Conservation (phyloP, 1,284 basidiomycete genomes). For the Ustilago loliicola region DNA sequence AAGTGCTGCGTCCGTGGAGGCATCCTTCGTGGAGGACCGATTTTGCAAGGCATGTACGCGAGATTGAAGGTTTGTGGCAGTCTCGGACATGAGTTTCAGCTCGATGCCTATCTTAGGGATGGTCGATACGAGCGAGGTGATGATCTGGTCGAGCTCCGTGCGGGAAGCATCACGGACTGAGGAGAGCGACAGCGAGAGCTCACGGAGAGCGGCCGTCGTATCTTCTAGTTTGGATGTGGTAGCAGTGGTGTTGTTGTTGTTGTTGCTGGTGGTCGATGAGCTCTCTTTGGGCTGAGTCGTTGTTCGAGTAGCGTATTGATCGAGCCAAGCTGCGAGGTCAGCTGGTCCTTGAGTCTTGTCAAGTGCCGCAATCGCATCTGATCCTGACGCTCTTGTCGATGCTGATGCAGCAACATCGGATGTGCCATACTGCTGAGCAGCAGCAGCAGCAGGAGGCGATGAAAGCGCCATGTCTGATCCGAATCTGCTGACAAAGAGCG, state of each 20-base stretch:
- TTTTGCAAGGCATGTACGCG: conserved; percentile 21
- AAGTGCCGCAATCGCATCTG: conserved; percentile 33
- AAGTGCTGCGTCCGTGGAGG: conserved; percentile 25
- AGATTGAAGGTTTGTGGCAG: conserved; percentile 29
- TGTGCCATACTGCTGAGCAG: conserved; percentile 16
- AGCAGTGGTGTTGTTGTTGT: neutral
- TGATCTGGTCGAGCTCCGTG: conserved; percentile 38
- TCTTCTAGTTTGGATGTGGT: conserved; percentile 23
- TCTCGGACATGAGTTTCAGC: conserved; percentile 43
- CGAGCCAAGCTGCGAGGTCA: conserved; percentile 39
- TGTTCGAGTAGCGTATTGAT: conserved; percentile 17
- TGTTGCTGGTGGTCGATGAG: neutral
- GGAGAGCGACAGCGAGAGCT: conserved; percentile 35
- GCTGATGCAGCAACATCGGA: conserved; percentile 9
- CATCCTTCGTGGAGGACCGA: conserved; percentile 18
- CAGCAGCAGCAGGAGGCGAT: conserved; percentile 7
- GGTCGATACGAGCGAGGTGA: conserved; percentile 36
- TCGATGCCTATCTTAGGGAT: conserved; percentile 45
- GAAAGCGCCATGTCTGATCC: conserved; percentile 28
- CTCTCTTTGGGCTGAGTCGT: neutral
- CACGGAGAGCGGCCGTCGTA: conserved; percentile 23
- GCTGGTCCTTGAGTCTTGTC: conserved; percentile 5
- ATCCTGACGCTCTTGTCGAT: neutral
- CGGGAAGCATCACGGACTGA: conserved; percentile 35
- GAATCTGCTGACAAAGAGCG: conserved; percentile 6